phyloP scores from a whole-genome alignment of 768 basidiomycete genomes.

The Naganishia vishniacii region DNA sequence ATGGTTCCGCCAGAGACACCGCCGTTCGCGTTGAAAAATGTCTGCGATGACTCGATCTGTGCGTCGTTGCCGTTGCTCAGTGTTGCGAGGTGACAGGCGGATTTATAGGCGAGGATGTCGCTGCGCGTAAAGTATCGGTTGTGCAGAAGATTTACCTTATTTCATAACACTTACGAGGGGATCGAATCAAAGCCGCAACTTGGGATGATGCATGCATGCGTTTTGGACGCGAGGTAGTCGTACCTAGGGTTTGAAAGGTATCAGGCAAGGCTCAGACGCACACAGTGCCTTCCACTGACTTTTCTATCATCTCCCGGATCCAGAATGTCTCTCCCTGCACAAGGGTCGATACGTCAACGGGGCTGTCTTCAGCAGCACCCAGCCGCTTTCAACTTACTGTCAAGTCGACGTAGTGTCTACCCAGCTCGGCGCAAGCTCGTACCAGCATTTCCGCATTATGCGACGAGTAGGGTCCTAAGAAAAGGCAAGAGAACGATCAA shows the following conservation, averaged over 20 bases:
- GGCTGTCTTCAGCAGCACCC: no score
- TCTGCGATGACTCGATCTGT: slow-evolving; percentile 56
- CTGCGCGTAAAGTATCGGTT: slow-evolving; percentile 22
- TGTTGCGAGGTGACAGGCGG: slow-evolving; percentile 27
- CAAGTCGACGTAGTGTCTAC: slow-evolving; percentile 80
- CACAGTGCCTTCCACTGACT: slow-evolving; percentile 50
- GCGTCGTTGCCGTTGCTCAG: slow-evolving; percentile 47
- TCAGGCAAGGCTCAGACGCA: no score
- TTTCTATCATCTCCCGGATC: slow-evolving; percentile 59
- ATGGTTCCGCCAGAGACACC: slow-evolving; percentile 65
- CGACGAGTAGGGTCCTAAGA: slow-evolving; percentile 42
- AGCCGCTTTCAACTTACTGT: no score
- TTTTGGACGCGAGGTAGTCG: slow-evolving; percentile 66
- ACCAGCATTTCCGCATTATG: slow-evolving; percentile 45
- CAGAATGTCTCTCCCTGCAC: slow-evolving; percentile 61
- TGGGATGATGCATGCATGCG: slow-evolving; percentile 70
- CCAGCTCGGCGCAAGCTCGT: slow-evolving; percentile 63
- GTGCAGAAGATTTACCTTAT: no score
- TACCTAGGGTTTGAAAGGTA: slow-evolving; percentile 50
- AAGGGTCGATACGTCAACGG: no score
- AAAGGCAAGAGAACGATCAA: no score
- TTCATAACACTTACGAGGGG: slow-evolving; percentile 45
- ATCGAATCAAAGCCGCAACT: slow-evolving; percentile 59
- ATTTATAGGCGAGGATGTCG: slow-evolving; percentile 63
- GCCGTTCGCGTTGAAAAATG: slow-evolving; percentile 51